These are phyloP conservation scores for Beverwykella pulmonaria DNA, from an alignment of 495 filamentous ascomycete species.

Conservation along the genomic window DNA sequence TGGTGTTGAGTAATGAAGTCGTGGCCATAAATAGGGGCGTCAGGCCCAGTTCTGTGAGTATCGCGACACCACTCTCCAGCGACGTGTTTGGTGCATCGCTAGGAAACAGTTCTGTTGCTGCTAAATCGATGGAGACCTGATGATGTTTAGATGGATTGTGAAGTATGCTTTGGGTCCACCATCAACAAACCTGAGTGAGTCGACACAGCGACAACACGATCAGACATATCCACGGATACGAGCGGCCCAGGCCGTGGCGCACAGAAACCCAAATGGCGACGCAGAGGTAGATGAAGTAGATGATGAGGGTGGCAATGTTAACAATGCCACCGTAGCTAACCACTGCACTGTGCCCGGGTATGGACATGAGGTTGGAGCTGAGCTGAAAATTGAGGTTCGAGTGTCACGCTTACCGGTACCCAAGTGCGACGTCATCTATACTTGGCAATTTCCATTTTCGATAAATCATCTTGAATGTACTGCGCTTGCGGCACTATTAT, in stretches of 20 bases:
- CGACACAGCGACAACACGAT: slow-evolving; percentile 22
- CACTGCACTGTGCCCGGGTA: background rate
- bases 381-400: background rate
- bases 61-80: slow-evolving; percentile 20
- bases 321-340: slow-evolving; percentile 22
- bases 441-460: background rate
- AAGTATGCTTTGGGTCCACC: too few species aligned
- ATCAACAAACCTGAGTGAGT: slow-evolving; percentile 4
- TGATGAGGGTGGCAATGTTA: slow-evolving; percentile 27
- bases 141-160: background rate
- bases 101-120: slow-evolving; percentile 17
- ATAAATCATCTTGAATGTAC: background rate
- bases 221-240: slow-evolving; percentile 26
- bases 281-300: slow-evolving; percentile 25
- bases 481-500: background rate
- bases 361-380: background rate
- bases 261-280: slow-evolving; percentile 13
- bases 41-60: slow-evolving; percentile 26
- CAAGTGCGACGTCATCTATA: background rate
- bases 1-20: slow-evolving; percentile 15
- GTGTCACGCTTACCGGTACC: background rate
- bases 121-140: slow-evolving; percentile 28
- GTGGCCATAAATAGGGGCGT: slow-evolving; percentile 31
- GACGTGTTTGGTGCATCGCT: slow-evolving; percentile 11
- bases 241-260: slow-evolving; percentile 24